Percentiles rank a stretch among this genome's conserved stretches.
phyloP scores from a whole-genome alignment of 2,329 filamentous ascomycete genomes.

The Fusarium mexicanum region DNA sequence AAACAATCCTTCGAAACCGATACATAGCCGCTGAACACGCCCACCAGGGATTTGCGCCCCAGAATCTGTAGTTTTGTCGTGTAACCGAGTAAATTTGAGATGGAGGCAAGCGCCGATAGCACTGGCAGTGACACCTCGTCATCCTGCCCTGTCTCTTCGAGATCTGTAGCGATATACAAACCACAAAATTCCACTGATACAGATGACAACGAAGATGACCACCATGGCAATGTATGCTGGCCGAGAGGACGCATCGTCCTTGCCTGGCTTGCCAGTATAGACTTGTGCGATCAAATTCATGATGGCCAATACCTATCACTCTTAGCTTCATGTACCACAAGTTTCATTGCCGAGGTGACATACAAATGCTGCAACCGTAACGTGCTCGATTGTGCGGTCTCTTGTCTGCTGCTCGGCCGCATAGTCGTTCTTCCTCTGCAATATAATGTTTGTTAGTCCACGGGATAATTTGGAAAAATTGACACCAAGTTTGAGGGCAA shows the following conservation, averaged over 20 bases:
- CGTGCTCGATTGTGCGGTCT: neutral
- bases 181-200: neutral
- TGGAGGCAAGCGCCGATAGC: too few species aligned
- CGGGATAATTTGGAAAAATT: neutral
- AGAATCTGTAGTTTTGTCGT: too few species aligned
- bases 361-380: neutral
- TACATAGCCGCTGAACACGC: fast-evolving
- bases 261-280: neutral
- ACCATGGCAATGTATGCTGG: neutral
- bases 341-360: fast-evolving
- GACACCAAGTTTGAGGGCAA: fast-evolving
- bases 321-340: fast-evolving
- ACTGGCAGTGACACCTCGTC: fast-evolving
- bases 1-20: neutral
- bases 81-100: too few species aligned
- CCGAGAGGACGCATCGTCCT: fast-evolving
- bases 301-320: neutral
- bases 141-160: fast-evolving
- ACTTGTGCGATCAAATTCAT: neutral
- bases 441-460: neutral
- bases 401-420: neutral
- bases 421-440: neutral
- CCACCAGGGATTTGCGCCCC: neutral
- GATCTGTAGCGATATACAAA: neutral
- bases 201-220: fast-evolving